phyloP scores from a whole-genome alignment of 805 yeast genomes.

The Komagataella pastoris region DNA sequence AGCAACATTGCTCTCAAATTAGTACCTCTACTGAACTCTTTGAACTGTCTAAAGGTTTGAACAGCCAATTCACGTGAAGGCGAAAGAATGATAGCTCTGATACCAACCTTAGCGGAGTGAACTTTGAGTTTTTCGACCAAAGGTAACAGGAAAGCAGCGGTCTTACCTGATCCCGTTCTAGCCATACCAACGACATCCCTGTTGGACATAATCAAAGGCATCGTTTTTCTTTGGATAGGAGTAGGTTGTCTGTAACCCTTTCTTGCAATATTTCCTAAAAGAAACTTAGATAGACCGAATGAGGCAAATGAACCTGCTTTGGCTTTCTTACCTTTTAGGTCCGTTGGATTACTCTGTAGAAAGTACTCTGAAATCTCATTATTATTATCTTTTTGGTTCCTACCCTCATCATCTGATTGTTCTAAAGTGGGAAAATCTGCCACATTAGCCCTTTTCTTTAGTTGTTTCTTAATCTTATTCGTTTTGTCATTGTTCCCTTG shows the following conservation, averaged over 20 bases:
- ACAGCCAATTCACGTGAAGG: slow-evolving; percentile 95
- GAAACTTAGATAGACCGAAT: slow-evolving; percentile 69
- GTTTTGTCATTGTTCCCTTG: slow-evolving; percentile 16
- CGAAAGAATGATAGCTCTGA: slow-evolving; percentile 76
- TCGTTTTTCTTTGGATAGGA: slow-evolving; percentile 93
- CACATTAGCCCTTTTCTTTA: slow-evolving; percentile 5
- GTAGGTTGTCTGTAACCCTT: slow-evolving; percentile 95
- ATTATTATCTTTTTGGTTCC: slow-evolving; percentile 8
- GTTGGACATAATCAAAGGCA: slow-evolving; percentile 76
- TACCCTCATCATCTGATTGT: slow-evolving; percentile 26
- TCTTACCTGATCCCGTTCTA: slow-evolving; percentile 97
- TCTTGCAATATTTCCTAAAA: slow-evolving; percentile 55
- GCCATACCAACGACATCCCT: slow-evolving; percentile 99
- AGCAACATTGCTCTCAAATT: slow-evolving; percentile 69
- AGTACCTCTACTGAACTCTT: slow-evolving; percentile 76
- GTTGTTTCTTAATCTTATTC: slow-evolving; percentile 8
- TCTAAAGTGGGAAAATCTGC: slow-evolving; percentile 26
- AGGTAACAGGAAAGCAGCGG: slow-evolving; percentile 93
- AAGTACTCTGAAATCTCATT: slow-evolving; percentile 23
- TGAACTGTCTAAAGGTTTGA: slow-evolving; percentile 81
- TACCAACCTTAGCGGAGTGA: slow-evolving; percentile 81
- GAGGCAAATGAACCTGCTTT: slow-evolving; percentile 80
- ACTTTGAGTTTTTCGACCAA: slow-evolving; percentile 72
- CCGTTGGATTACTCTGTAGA: slow-evolving; percentile 11
- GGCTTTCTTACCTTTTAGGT: slow-evolving; percentile 38